phyloP scores from a whole-genome alignment of 2,329 filamentous ascomycete genomes.

The Alternaria sp. region DNA sequence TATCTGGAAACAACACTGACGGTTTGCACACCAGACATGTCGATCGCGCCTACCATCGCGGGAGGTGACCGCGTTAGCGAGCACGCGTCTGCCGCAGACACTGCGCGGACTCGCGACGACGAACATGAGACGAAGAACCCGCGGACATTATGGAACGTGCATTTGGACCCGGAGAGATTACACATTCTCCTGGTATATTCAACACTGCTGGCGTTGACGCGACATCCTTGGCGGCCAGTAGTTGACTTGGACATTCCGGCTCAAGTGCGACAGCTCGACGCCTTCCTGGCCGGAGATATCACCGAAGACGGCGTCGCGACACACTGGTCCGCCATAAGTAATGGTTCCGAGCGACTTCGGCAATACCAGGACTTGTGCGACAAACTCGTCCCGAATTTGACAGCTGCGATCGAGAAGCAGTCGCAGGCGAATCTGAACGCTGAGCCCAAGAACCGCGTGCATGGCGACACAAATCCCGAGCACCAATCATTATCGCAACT shows the following conservation, averaged over 20 bases:
- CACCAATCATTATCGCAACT: background rate
- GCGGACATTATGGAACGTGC: background rate
- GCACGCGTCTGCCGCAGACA: background rate
- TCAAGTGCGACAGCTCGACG: slow-evolving; percentile 1
- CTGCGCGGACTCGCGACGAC: background rate
- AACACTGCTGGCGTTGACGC: background rate
- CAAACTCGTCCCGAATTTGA: background rate
- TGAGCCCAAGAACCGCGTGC: background rate
- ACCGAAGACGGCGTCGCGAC: background rate
- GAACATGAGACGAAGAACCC: background rate
- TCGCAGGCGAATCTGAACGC: background rate
- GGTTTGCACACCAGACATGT: background rate
- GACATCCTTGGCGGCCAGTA: background rate
- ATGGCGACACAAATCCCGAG: background rate
- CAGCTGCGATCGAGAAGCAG: background rate
- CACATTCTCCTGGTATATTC: background rate
- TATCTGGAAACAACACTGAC: background rate
- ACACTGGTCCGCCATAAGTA: background rate
- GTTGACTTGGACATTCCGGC: background rate
- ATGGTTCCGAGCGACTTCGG: background rate
- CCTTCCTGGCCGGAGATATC: background rate
- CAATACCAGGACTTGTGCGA: background rate
- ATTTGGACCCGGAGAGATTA: background rate
- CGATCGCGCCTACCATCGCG: no score
- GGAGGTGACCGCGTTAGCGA: background rate